phyloP scores from a whole-genome alignment of 1,284 basidiomycete genomes.

The Sutorius eximius region DNA sequence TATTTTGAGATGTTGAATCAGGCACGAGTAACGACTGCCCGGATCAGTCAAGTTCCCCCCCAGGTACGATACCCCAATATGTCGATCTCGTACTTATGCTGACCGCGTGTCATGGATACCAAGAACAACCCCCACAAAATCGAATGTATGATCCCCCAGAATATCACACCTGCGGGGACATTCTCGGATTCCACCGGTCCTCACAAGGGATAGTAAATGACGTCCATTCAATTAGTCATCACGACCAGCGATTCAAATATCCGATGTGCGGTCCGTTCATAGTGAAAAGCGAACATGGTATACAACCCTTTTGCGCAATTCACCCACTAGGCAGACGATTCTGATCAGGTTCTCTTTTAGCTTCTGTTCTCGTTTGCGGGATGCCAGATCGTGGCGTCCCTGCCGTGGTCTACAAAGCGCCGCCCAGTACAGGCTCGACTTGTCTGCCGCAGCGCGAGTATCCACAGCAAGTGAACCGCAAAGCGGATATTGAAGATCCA shows the following conservation, averaged over 20 bases:
- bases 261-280: constrained; percentile 1
- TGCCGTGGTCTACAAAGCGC: not conserved
- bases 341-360: constrained; percentile 11
- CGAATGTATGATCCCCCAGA: not conserved
- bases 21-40: constrained; percentile 4
- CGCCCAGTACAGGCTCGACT: not conserved
- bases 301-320: constrained; percentile 9
- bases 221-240: constrained; percentile 1
- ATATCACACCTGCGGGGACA: not conserved
- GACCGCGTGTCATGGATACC: constrained; percentile 3
- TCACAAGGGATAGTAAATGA: not conserved
- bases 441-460: constrained; percentile 6
- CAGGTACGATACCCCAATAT: constrained; percentile 17
- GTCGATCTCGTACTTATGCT: constrained; percentile 1
- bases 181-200: not conserved
- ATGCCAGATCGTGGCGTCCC: constrained; percentile 6
- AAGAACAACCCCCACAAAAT: not conserved
- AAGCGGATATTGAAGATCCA: constrained; percentile 21
- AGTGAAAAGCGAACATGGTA: constrained; percentile 4
- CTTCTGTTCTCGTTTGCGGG: constrained; percentile 5
- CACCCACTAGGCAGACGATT: constrained; percentile 11
- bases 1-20: constrained; percentile 5
- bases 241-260: constrained; percentile 3
- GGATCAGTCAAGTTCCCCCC: constrained; percentile 2
- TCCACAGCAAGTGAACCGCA: constrained; percentile 16